A percentile compares a stretch with the other conserved stretches of the same genome.
Conservation (phyloP, 2,329 filamentous ascomycete species). For the Arachnopeziza araneosa region DNA sequence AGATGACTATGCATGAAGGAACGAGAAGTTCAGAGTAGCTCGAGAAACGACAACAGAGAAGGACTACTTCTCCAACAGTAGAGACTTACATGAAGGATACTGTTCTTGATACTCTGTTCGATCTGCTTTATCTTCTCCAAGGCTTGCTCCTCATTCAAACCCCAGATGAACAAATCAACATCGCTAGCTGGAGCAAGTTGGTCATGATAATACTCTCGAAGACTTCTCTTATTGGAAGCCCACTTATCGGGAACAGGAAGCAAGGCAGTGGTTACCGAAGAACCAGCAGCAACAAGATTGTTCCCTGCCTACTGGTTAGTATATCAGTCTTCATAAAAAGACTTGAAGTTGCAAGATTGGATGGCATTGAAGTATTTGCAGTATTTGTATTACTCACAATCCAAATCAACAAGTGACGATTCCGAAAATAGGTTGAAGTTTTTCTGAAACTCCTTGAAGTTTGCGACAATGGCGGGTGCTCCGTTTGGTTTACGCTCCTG, state of each 20-base stretch:
- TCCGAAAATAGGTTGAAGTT: constrained; percentile 84
- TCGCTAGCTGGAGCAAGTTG: constrained; percentile 77
- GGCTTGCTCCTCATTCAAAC: constrained; percentile 69
- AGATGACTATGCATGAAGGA: too few relatives aligned
- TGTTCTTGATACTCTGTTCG: constrained; percentile 67
- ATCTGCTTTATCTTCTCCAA: constrained; percentile 81
- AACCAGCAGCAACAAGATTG: constrained; percentile 77
- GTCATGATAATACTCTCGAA: constrained; percentile 75
- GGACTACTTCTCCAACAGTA: too few relatives aligned
- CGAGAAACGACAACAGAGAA: too few relatives aligned
- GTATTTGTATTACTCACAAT: constrained; percentile 41
- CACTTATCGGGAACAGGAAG: constrained; percentile 63
- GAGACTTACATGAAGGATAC: constrained; percentile 46
- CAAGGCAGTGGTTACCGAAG: constrained; percentile 72
- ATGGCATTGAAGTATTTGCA: too few relatives aligned
- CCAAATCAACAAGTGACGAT: constrained; percentile 65
- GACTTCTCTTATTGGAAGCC: constrained; percentile 54
- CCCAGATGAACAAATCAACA: constrained; percentile 82
- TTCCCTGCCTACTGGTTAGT: constrained; percentile 39
- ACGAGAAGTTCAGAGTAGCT: too few relatives aligned
- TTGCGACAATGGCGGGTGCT: constrained; percentile 61
- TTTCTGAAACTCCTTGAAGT: constrained; percentile 64
- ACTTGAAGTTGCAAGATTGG: too few relatives aligned
- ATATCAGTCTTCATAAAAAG: too few relatives aligned
- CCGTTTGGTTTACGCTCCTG: constrained; percentile 57